Percentiles rank a stretch among this genome's conserved stretches.
phyloP scores from a whole-genome alignment of 139 green algal species.

The Chlamydomonas sp. region DNA sequence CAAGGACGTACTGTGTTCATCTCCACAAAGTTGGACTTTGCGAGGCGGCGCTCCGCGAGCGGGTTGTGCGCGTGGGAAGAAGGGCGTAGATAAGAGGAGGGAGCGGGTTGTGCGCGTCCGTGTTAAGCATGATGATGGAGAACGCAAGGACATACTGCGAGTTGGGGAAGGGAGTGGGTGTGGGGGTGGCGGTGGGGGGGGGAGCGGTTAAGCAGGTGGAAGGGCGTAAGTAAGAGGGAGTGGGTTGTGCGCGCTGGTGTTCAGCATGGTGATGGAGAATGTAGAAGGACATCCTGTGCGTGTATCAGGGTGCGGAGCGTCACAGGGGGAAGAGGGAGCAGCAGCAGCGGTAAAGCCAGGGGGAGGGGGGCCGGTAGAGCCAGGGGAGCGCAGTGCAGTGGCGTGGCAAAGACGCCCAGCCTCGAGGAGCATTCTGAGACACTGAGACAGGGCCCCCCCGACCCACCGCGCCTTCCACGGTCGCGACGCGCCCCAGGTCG shows the following conservation, averaged over 20 bases:
- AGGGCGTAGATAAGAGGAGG: too few species aligned
- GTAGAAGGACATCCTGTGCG: slow-evolving; percentile 77
- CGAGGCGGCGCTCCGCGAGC: slow-evolving; percentile 73
- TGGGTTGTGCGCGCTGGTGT: slow-evolving; percentile 92
- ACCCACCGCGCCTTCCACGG: slow-evolving; percentile 69
- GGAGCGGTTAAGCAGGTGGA: slow-evolving; percentile 87
- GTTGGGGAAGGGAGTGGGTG: slow-evolving; percentile 80
- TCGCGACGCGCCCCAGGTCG: slow-evolving; percentile 51
- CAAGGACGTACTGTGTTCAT: slow-evolving; percentile 85
- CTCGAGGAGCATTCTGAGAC: too few species aligned
- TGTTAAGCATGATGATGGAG: slow-evolving; percentile 95
- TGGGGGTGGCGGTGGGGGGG: slow-evolving; percentile 65
- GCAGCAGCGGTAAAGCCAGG: too few species aligned
- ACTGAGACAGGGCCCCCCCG: too few species aligned
- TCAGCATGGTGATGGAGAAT: slow-evolving; percentile 94
- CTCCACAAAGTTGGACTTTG: slow-evolving; percentile 65
- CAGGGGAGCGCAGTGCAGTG: too few species aligned
- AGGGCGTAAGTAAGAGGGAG: too few species aligned
- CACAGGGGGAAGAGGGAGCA: too few species aligned
- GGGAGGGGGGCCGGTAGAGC: too few species aligned
- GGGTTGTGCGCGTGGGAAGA: slow-evolving; percentile 94
- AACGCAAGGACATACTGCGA: slow-evolving; percentile 82
- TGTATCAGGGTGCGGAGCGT: too few species aligned
- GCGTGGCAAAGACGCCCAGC: too few species aligned
- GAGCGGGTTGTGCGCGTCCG: slow-evolving; percentile 87